Evolutionary conservation across 2,329 filamentous ascomycete species (phyloP), one percentile per base, ranked within the genome.

Genomic region (Colletotrichum falcatum): DNA sequence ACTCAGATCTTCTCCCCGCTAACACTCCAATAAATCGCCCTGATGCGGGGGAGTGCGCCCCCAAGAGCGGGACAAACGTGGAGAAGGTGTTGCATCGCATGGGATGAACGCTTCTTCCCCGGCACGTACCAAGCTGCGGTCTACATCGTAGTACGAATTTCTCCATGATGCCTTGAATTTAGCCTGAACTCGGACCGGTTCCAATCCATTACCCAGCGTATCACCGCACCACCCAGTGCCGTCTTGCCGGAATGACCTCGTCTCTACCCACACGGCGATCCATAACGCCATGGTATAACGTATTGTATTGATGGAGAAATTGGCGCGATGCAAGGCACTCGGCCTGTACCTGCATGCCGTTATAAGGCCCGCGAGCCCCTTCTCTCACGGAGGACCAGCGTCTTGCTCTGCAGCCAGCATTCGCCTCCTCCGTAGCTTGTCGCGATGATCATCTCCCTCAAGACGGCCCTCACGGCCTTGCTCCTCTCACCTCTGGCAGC

Each of bases 401-500:
- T 7, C 2, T n/a, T 42, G n/a, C 26, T 20, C 28, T 39, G 30
- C 18, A 65, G 33, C 46, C 44, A 59, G 42, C 46, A 20, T 26
- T 65, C 44, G 30, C 51, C 9, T 26, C 11, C 33, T 54, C 63
- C 20, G 35, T 61, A 48, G 35, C 33, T 51, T 37, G 20, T 26
- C 55, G 26, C 42, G 39, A 65, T 56, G 65, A 48, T 60, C 54
- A 26, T 70, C 39, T 56, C 60, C n/a, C 26, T 71, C 55, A 71
- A 71, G 55, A 65, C 69, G 42, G 69, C 65, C 69, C 51, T 71
- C 28, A 20, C 69, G 60, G 69, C 65, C 60, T 46, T 71, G 28
- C 55, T 71, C 33, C 49, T 61, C 20, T 64, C 60, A 5, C 60
- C 65, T n/a, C 44, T 65, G 46, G 23, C 35, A 26, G 23, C 35